Base-by-base conservation (phyloP, 2,329 filamentous ascomycete genomes). In the Cladosporium velox region DNA sequence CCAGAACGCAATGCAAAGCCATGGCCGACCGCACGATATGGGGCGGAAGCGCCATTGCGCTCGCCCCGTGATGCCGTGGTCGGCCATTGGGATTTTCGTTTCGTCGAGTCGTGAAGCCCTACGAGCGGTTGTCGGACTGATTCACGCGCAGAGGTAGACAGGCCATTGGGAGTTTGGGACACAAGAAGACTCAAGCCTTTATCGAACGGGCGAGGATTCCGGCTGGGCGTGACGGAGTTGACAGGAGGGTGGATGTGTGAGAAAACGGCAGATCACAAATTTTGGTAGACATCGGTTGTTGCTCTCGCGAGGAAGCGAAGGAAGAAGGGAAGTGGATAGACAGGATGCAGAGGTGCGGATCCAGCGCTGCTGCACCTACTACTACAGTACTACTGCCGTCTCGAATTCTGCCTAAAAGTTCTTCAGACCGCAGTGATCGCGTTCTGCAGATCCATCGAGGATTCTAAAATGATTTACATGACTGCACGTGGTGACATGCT, bases 401-500 rank as follows among this genome's bases (percentile, higher is more conserved):
- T 15, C 41, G n/a, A 24, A 21, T 34, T 55, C 18, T 55, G 52
- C 28, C 52, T 30, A n/a, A 30, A n/a, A 4, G 15, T 30, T 44
- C 18, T 3, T 24, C 52, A 3, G 34, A 34, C 30, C 52, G 52
- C 15, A 55, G 52, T 30, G 18, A 55, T 55, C 52, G 52, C 52
- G 52, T 14, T 32, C 18, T 34, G 52, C 52, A 55, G 52, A 55
- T 55, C 52, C 52, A 55, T 55, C 52, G 52, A 34, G 30, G 52
- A 34, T 34, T 24, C 14, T 21, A 6, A 24, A n/a, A 10, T 6
- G n/a, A 7, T 47, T 47, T 15, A 24, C 14, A 11, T 32, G 52
- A 55, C 52, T 34, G 18, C 28, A 34, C 52, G 30, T 28, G 18
- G 41, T 47, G 41, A 47, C 41, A 47, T 47, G 8, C 41, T 47